Evolutionary conservation across 23 red algal genomes (phyloP).

Genomic region (Gracilariopsis chorda): DNA sequence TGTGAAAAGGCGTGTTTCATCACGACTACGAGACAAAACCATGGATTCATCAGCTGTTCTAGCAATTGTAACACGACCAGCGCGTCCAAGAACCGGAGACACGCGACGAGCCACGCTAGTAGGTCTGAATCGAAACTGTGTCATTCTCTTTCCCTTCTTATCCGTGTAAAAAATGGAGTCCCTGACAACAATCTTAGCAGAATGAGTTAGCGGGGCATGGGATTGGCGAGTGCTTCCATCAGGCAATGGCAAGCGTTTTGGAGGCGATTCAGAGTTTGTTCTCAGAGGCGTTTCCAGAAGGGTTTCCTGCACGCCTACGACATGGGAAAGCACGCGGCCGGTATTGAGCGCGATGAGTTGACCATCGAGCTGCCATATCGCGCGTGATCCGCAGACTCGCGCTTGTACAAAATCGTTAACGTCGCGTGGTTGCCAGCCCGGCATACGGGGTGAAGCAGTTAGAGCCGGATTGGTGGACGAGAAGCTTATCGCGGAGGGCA

Average conservation of each 20-base stretch:
- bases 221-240: background rate
- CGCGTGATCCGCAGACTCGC: conserved; percentile 11
- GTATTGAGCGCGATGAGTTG: conserved; percentile 37
- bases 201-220: conserved; percentile 28
- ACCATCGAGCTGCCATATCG: conserved; percentile 38
- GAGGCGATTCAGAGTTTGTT: background rate
- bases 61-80: conserved; percentile 28
- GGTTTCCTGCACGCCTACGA: conserved; percentile 44
- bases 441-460: background rate
- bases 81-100: background rate
- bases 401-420: conserved; percentile 14
- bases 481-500: background rate
- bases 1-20: background rate
- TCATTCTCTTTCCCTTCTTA: background rate
- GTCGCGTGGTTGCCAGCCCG: conserved; percentile 33
- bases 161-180: conserved; percentile 47
- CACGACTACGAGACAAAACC: conserved; percentile 8
- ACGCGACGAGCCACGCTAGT: conserved; percentile 33
- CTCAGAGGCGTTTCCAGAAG: background rate
- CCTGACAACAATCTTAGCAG: conserved; percentile 2
- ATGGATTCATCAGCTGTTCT: background rate
- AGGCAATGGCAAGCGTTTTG: background rate
- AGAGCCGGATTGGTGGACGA: background rate
- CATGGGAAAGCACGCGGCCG: conserved; percentile 31
- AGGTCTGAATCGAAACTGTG: conserved; percentile 49